Percentiles rank a stretch among this genome's conserved stretches.
These are phyloP conservation scores for Stephania yunnanensis DNA, from an alignment of 164 flowering plant species.

Conservation along the genomic window DNA sequence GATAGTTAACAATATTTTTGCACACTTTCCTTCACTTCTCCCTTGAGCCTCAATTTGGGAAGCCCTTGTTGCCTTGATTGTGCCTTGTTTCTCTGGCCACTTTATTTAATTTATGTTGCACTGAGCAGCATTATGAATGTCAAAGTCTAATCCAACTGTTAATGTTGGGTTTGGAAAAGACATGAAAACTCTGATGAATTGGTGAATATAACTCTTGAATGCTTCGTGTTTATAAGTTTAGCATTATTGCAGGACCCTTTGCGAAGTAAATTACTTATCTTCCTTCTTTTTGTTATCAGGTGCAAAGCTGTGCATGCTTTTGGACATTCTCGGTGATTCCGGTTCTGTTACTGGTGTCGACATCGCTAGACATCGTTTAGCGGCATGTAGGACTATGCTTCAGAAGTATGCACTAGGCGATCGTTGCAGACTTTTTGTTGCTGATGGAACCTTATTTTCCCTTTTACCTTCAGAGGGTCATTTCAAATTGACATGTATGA, in stretches of 20 bases:
- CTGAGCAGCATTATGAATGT: too few relatives aligned
- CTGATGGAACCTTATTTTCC: slow-evolving; percentile 86
- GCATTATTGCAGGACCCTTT: background rate
- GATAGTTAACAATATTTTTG: too few relatives aligned
- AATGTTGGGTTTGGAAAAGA: too few relatives aligned
- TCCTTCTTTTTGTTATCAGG: slow-evolving; percentile 37
- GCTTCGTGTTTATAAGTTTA: background rate
- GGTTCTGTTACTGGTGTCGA: slow-evolving; percentile 96
- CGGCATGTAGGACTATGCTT: slow-evolving; percentile 88
- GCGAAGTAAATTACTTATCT: background rate
- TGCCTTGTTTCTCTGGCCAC: too few relatives aligned
- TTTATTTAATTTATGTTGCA: too few relatives aligned
- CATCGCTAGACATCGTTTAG: slow-evolving; percentile 78
- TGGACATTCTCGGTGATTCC: slow-evolving; percentile 68
- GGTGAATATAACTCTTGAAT: too few relatives aligned
- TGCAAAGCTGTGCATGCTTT: slow-evolving; percentile 89
- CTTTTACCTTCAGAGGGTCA: slow-evolving; percentile 40
- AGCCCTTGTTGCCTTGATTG: too few relatives aligned
- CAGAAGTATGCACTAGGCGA: slow-evolving; percentile 73
- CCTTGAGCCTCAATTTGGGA: too few relatives aligned
- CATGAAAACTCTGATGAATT: too few relatives aligned
- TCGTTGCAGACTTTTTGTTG: slow-evolving; percentile 85
- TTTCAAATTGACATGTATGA: slow-evolving; percentile 27
- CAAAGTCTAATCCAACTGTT: too few relatives aligned
- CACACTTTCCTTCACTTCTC: too few relatives aligned